Percentiles rank a stretch among this genome's conserved stretches.
Conservation (phyloP, 176 grass and related monocot genomes). For the Bonia amplexicaulis region DNA sequence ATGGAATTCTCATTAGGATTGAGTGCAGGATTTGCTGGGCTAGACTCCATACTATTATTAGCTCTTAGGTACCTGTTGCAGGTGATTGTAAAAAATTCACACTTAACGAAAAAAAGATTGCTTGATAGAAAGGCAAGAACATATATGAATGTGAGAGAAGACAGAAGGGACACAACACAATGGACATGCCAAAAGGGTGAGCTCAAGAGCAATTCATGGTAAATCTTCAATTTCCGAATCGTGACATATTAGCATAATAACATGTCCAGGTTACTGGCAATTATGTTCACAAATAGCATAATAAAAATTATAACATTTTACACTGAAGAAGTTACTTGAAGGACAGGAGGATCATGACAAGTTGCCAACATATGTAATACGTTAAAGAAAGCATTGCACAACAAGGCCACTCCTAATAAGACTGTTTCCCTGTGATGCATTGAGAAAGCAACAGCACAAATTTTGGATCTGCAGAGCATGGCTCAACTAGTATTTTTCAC, state of each 20-base stretch:
- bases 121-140: not conserved
- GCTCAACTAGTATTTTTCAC: not conserved
- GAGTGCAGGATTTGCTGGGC: not conserved
- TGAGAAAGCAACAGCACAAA: not conserved
- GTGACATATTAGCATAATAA: no score
- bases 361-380: not conserved
- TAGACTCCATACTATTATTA: not conserved
- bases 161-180: not conserved
- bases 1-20: not conserved
- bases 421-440: not conserved
- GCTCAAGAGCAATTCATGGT: not conserved
- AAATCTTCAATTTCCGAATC: not conserved
- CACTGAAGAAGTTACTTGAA: not conserved
- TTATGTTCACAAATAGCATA: not conserved
- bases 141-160: not conserved
- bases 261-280: not conserved
- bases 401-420: not conserved
- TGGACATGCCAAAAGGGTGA: not conserved
- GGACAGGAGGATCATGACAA: not conserved
- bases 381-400: not conserved
- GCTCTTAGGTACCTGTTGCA: constrained; percentile 16
- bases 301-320: not conserved
- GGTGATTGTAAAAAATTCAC: not conserved
- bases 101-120: not conserved
- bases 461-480: not conserved